These are phyloP conservation scores for Flagelloscypha sp. DNA, from an alignment of 768 basidiomycete species.

Conservation along the genomic window DNA sequence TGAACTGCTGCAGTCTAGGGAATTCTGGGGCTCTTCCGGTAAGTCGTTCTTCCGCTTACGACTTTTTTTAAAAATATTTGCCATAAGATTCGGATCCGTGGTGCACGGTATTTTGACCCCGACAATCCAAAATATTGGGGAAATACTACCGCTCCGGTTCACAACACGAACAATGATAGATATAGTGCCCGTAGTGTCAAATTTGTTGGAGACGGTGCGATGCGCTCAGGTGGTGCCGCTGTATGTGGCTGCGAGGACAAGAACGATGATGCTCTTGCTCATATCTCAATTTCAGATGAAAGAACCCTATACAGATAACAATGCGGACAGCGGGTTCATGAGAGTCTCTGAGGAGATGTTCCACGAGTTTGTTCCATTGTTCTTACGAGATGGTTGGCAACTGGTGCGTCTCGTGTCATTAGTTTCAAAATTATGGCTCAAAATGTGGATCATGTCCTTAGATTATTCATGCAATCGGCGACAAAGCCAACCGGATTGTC, in stretches of 20 bases:
- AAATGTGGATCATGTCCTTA: no score
- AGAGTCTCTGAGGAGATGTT: slow-evolving; percentile 38
- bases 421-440: no score
- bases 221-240: slow-evolving; percentile 61
- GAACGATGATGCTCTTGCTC: no score
- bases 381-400: slow-evolving; percentile 56
- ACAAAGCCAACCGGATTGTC: slow-evolving; percentile 79
- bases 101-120: slow-evolving; percentile 38
- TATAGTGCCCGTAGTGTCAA: slow-evolving; percentile 47
- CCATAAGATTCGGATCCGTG: slow-evolving; percentile 37
- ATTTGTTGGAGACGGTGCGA: slow-evolving; percentile 45
- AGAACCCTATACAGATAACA: slow-evolving; percentile 53
- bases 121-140: slow-evolving; percentile 42
- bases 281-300: slow-evolving; percentile 43
- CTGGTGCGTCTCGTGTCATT: slow-evolving; percentile 31
- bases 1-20: slow-evolving; percentile 31
- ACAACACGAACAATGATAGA: slow-evolving; percentile 36
- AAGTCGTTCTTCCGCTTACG: background rate
- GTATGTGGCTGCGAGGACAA: no score
- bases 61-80: slow-evolving; percentile 1
- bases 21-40: slow-evolving; percentile 35
- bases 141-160: slow-evolving; percentile 33
- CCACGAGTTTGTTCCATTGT: slow-evolving; percentile 36
- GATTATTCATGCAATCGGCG: slow-evolving; percentile 86
- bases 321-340: slow-evolving; percentile 49